Conservation (phyloP, 176 grass and related monocot species). For the Rhynchospora pubera region DNA sequence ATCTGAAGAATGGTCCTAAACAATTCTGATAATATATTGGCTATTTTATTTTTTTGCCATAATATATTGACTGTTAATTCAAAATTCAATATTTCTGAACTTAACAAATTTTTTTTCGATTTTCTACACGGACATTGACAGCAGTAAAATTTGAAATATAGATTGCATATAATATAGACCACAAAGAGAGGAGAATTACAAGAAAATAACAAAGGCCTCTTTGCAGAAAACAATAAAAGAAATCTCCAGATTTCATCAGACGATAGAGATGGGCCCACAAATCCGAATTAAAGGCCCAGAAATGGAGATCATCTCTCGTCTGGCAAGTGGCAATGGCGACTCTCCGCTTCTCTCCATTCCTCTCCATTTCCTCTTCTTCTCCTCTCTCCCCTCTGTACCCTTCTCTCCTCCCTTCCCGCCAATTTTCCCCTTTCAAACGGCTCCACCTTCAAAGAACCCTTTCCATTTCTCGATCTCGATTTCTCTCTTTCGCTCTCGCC, state of each 20-base stretch:
- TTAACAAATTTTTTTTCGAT: too few species aligned
- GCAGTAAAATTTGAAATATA: too few species aligned
- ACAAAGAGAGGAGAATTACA: too few species aligned
- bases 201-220: too few species aligned
- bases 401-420: not conserved
- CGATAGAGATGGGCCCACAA: constrained; percentile 7
- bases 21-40: too few species aligned
- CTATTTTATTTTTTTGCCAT: too few species aligned
- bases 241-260: not conserved
- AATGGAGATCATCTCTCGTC: not conserved
- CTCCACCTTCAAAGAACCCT: not conserved
- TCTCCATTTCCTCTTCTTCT: constrained; percentile 5
- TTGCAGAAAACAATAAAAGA: not conserved
- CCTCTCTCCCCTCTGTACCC: not conserved
- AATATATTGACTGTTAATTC: too few species aligned
- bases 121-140: too few species aligned
- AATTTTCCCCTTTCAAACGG: not conserved
- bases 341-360: constrained; percentile 28
- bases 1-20: too few species aligned
- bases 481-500: constrained; percentile 29
- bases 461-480: not conserved
- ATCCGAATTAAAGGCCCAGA: not conserved
- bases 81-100: too few species aligned
- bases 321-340: constrained; percentile 42
- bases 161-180: too few species aligned